These are phyloP conservation scores for Luffa aegyptiaca DNA, from an alignment of 306 rosid species.

Conservation along the genomic window DNA sequence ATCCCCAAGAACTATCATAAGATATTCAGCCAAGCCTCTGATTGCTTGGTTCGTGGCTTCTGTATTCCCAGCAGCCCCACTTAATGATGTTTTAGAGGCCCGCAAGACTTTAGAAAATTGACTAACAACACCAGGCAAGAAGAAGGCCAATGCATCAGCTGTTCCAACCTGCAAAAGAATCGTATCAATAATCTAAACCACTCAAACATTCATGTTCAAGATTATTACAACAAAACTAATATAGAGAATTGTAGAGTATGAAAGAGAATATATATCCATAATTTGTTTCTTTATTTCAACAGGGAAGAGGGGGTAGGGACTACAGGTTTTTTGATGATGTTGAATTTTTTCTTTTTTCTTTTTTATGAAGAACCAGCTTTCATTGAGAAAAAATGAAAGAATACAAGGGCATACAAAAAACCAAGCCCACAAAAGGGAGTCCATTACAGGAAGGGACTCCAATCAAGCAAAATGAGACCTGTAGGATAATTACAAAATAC, in stretches of 20 bases:
- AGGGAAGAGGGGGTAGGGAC: not conserved
- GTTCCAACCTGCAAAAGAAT: slow-evolving; percentile 55
- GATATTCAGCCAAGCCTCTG: slow-evolving; percentile 79
- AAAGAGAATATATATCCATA: not conserved
- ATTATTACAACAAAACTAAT: not conserved
- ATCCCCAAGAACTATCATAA: slow-evolving; percentile 74
- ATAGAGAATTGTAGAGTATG: not conserved
- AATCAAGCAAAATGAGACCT: no score
- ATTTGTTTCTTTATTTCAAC: not conserved
- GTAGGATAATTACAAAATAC: no score
- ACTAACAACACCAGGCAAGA: slow-evolving; percentile 89
- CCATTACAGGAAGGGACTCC: no score
- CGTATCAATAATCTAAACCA: slow-evolving; percentile 3
- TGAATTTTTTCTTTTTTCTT: no score
- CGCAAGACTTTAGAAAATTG: slow-evolving; percentile 74
- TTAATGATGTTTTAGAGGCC: slow-evolving; percentile 53
- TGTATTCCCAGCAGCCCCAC: slow-evolving; percentile 88
- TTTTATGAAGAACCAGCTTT: no score
- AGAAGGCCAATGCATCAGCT: slow-evolving; percentile 89
- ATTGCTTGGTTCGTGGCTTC: slow-evolving; percentile 73
- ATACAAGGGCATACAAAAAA: no score
- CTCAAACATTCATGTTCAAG: not conserved
- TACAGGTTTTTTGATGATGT: not conserved
- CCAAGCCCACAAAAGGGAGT: no score
- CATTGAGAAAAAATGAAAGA: no score